Conservation (phyloP, 164 flowering plant genomes). For the Umbellularia californica region DNA sequence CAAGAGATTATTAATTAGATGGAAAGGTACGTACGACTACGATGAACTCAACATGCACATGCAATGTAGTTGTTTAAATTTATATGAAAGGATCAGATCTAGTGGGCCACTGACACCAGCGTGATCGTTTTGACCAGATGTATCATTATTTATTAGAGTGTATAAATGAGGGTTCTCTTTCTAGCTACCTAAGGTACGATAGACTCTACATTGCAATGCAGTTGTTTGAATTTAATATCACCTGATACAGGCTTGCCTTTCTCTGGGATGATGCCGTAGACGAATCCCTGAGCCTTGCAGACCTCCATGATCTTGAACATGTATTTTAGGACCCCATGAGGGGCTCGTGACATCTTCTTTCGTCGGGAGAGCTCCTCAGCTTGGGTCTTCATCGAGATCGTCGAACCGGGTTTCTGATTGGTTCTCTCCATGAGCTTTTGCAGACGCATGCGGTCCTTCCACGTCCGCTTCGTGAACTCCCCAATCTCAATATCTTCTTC, state of each 20-base stretch:
- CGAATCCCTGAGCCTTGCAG: constrained; percentile 58
- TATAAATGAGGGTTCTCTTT: too few species aligned
- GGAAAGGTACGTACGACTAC: too few species aligned
- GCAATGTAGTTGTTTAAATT: too few species aligned
- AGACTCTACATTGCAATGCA: too few species aligned
- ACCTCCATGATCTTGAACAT: constrained; percentile 66
- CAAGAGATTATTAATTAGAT: too few species aligned
- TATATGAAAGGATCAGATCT: too few species aligned
- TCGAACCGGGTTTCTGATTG: constrained; percentile 13
- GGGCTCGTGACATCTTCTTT: constrained; percentile 53
- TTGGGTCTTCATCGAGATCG: constrained; percentile 1
- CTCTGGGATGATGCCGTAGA: constrained; percentile 62
- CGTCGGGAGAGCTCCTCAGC: constrained; percentile 21
- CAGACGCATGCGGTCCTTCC: constrained; percentile 37
- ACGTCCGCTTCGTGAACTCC: constrained; percentile 37
- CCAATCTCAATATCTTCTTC: constrained; percentile 28
- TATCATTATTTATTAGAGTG: too few species aligned
- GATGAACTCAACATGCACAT: too few species aligned
- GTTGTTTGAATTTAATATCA: too few species aligned
- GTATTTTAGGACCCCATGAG: constrained; percentile 55
- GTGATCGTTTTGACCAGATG: too few species aligned
- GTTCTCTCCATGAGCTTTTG: constrained; percentile 30
- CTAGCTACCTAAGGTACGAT: too few species aligned
- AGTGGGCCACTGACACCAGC: too few species aligned
- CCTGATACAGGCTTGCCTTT: constrained; percentile 61